Base-by-base conservation (phyloP, 305 asterid species). In the Andrographis paniculata region DNA sequence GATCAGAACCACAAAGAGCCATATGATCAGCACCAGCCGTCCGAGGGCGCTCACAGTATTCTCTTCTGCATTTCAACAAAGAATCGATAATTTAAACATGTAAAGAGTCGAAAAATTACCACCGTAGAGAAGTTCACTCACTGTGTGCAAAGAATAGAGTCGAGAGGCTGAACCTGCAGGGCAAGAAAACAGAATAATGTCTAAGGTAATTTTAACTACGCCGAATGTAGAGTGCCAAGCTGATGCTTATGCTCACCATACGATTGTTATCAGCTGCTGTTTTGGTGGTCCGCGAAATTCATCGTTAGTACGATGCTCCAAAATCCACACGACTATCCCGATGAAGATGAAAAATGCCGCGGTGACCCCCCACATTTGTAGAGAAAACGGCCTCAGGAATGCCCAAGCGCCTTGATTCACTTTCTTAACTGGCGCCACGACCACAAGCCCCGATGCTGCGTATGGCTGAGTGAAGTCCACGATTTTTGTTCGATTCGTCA, bases 1-100 rank as follows among this genome's bases (percentile, higher is more conserved):
- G 47, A 87, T 89, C 62, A 84, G 75, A 49, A 84, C 80, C 52
- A 80, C 81, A 53, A 87, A 87, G 20, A 87, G 84, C 95, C 96
- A 87, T 43, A 80, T 70, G 62, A 77, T 59, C 68, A 87, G 85
- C 43, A 87, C 95, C 40, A 65, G 45, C 14, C 82, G 76, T 27
- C 94, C 93, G 0, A 80, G 87, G 5, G 92, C 68, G 61, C 86
- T 84, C 57, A 78, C 65, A 0, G 87, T 84, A 10, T 67, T 72
- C 68, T 83, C 95, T 38, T 73, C 96, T 87, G 86, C 56, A 45
- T 20, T 60, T 7, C 17, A 20, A 17, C 14, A 41, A 44, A 17
- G 40, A 51, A 52, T 48, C 35, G 11, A 57, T 42, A 40, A 33
- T 52, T 55, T 1, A 60, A 56, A 45, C 12, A 14, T 6, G 50